Percentiles rank a stretch among this genome's conserved stretches.
phyloP scores from a whole-genome alignment of 352 stramenopile species.

The Elongisporangium anandrum region DNA sequence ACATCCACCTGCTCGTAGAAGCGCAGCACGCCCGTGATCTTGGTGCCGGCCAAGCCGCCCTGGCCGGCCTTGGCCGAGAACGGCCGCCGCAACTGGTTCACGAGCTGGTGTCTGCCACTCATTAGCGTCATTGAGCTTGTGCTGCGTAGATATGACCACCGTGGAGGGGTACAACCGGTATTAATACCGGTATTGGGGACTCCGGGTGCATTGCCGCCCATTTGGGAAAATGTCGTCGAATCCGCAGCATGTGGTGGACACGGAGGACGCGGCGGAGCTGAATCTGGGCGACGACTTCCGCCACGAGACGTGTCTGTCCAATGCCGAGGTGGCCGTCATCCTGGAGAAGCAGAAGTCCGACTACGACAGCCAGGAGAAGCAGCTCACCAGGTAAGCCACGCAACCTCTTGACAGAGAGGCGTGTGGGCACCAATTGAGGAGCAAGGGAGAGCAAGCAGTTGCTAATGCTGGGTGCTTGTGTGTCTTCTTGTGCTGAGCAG shows the following conservation, averaged over 20 bases:
- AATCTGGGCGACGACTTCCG: conserved; percentile 88
- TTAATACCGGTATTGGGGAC: conserved; percentile 6
- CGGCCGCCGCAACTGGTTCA: conserved; percentile 17
- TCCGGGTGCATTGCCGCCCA: conserved; percentile 7
- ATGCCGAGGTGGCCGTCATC: conserved; percentile 87
- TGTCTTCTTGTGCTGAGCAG: conserved; percentile 16
- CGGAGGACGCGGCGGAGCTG: conserved; percentile 87
- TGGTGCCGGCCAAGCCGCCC: conserved; percentile 48
- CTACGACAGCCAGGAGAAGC: conserved; percentile 90
- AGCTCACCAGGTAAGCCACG: conserved; percentile 64
- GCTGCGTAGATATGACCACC: neutral
- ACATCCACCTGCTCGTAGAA: conserved; percentile 85
- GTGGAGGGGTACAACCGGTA: neutral
- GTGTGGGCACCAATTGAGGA: too few species aligned
- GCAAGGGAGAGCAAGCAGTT: too few species aligned
- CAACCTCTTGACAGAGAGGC: neutral
- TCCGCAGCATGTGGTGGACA: conserved; percentile 86
- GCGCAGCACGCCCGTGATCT: conserved; percentile 70
- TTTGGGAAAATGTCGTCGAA: conserved; percentile 58
- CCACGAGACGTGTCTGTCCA: conserved; percentile 86
- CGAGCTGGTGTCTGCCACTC: conserved; percentile 16
- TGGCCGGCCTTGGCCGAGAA: conserved; percentile 46
- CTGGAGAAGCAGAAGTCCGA: conserved; percentile 89
- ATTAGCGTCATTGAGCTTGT: conserved; percentile 21
- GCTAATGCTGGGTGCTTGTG: neutral